Evolutionary conservation across 2,329 filamentous ascomycete species (phyloP).

Genomic region (Simplicillium aogashimaense): DNA sequence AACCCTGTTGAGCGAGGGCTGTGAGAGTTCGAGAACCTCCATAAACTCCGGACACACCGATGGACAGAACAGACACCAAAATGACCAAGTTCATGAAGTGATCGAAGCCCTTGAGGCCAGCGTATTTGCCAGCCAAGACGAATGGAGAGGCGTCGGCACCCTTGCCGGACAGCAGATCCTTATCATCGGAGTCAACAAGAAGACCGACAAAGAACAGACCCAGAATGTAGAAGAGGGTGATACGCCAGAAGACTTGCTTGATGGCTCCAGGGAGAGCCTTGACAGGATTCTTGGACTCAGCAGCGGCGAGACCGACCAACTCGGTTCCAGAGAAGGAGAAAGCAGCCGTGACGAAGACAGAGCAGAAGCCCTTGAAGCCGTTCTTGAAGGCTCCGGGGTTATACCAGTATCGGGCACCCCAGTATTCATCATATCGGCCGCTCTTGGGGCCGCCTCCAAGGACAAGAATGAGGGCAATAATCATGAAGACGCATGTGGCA

Average conservation of each 20-base stretch:
- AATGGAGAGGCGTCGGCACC: conserved; percentile 35
- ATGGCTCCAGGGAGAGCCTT: conserved; percentile 68
- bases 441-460: conserved; percentile 44
- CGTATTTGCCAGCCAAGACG: conserved; percentile 38
- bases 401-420: conserved; percentile 32
- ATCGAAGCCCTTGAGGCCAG: conserved; percentile 35
- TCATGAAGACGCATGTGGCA: conserved; percentile 52
- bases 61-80: conserved; percentile 41
- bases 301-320: conserved; percentile 59
- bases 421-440: conserved; percentile 29
- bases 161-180: conserved; percentile 28
- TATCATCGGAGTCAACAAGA: conserved; percentile 31
- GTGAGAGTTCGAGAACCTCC: conserved; percentile 45
- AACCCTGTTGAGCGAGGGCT: conserved; percentile 45
- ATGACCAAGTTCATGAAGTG: conserved; percentile 45
- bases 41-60: conserved; percentile 44
- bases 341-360: conserved; percentile 59
- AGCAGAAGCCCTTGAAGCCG: conserved; percentile 60
- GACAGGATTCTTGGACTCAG: conserved; percentile 56
- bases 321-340: conserved; percentile 62
- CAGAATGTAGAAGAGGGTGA: conserved; percentile 39
- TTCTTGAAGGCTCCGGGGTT: conserved; percentile 49
- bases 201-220: conserved; percentile 39
- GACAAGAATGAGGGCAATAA: conserved; percentile 47
- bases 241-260: conserved; percentile 58